Conservation (phyloP, 2,329 filamentous ascomycete species). For the Tolypocladium endophyticum region DNA sequence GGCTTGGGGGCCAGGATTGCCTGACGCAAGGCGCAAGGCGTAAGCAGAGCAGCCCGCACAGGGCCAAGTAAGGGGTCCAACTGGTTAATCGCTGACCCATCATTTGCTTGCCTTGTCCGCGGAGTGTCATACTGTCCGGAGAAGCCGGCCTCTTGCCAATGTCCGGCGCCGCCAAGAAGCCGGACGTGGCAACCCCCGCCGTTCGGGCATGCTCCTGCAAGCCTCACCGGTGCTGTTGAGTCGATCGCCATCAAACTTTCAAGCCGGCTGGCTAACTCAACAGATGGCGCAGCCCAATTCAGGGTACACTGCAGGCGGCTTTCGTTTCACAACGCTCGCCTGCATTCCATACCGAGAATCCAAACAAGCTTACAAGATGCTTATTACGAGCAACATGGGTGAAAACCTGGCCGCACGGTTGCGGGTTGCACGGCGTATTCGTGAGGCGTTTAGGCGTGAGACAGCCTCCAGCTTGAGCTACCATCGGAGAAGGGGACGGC, state of each 20-base stretch:
- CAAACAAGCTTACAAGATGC: constrained; percentile 1
- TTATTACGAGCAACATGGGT: not conserved
- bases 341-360: not conserved
- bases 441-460: not conserved
- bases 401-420: not conserved
- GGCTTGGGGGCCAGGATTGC: not conserved
- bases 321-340: not conserved
- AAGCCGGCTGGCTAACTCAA: not conserved
- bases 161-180: not conserved
- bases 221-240: not conserved
- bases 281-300: not conserved
- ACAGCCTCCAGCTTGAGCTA: not conserved
- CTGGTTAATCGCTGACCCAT: not conserved
- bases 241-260: not conserved
- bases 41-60: not conserved
- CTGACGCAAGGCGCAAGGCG: not conserved
- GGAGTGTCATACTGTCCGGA: not conserved
- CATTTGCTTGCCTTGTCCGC: not conserved
- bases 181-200: not conserved
- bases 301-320: not conserved
- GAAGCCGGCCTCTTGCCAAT: not conserved
- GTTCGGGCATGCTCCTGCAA: not conserved
- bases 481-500: not conserved
- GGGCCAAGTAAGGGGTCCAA: not conserved
- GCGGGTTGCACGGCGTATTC: not conserved